Evolutionary conservation across 2,329 filamentous ascomycete genomes (phyloP).

Genomic region (Aspergillus japonicus): DNA sequence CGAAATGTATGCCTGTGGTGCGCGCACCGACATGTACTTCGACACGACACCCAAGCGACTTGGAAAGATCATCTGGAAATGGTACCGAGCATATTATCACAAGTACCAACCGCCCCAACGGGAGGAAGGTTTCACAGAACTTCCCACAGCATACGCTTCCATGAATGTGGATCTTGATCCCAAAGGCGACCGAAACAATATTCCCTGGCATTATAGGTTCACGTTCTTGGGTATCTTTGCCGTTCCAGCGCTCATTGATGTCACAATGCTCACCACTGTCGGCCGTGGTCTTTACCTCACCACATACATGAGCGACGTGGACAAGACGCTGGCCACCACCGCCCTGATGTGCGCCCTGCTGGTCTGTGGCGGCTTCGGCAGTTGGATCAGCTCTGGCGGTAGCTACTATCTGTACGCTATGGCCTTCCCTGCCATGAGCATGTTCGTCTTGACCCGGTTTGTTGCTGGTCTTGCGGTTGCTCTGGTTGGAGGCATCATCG

Average conservation of each 20-base stretch:
- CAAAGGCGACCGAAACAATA: conserved; percentile 38
- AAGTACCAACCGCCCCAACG: conserved; percentile 29
- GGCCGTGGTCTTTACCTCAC: conserved; percentile 62
- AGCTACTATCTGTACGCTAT: conserved; percentile 60
- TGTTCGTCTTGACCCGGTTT: conserved; percentile 53
- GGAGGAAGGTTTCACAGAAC: conserved; percentile 32
- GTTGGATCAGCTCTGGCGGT: conserved; percentile 62
- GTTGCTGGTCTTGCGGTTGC: conserved; percentile 51
- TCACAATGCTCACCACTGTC: conserved; percentile 56
- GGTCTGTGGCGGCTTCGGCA: conserved; percentile 60
- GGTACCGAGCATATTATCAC: conserved; percentile 46
- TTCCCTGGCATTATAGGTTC: conserved; percentile 50
- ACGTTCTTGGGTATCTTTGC: conserved; percentile 63
- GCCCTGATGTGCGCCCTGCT: conserved; percentile 59
- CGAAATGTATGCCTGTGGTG: conserved; percentile 62
- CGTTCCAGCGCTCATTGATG: conserved; percentile 61
- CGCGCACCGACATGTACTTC: conserved; percentile 62
- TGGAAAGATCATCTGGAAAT: conserved; percentile 42
- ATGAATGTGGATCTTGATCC: conserved; percentile 53
- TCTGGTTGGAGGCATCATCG: conserved; percentile 52
- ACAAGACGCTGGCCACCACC: conserved; percentile 53
- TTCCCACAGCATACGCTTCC: conserved; percentile 53
- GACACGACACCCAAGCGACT: conserved; percentile 52
- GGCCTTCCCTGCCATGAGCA: conserved; percentile 55
- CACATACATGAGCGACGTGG: conserved; percentile 50